Conservation (phyloP, 768 basidiomycete species). For the Termitomyces sp. region DNA sequence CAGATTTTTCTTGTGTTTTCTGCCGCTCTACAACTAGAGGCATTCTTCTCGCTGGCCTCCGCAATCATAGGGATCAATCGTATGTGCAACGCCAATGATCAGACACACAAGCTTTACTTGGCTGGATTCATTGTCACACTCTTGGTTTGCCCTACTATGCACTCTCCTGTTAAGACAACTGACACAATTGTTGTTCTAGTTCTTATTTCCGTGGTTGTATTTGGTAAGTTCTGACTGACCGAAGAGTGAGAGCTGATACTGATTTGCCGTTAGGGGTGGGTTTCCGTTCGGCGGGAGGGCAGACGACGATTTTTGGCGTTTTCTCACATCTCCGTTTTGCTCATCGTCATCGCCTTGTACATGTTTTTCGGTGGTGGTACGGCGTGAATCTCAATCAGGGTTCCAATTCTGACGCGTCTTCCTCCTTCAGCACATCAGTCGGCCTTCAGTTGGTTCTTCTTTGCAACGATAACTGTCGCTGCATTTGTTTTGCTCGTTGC, state of each 20-base stretch:
- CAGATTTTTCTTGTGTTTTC: slow-evolving; percentile 49
- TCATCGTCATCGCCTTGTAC: slow-evolving; percentile 34
- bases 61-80: slow-evolving; percentile 49
- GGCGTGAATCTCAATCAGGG: slow-evolving; percentile 13
- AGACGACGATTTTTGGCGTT: slow-evolving; percentile 36
- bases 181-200: slow-evolving; percentile 19
- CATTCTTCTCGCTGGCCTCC: slow-evolving; percentile 46
- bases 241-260: background rate
- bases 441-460: slow-evolving; percentile 45
- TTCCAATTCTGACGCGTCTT: background rate
- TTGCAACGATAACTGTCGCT: slow-evolving; percentile 41
- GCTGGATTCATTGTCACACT: slow-evolving; percentile 36
- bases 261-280: slow-evolving; percentile 43
- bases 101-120: slow-evolving; percentile 33
- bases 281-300: slow-evolving; percentile 43
- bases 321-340: slow-evolving; percentile 30
- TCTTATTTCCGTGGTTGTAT: slow-evolving; percentile 43
- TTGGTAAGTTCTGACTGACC: slow-evolving; percentile 28
- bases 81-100: slow-evolving; percentile 31
- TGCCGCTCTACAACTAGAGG: slow-evolving; percentile 42
- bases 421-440: slow-evolving; percentile 35
- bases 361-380: slow-evolving; percentile 42
- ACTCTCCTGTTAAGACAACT: background rate
- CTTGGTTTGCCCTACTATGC: slow-evolving; percentile 24
- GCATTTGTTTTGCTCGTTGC: slow-evolving; percentile 37